Percentiles rank a stretch among this genome's conserved stretches.
phyloP scores from a whole-genome alignment of 768 basidiomycete species.

The Fibroporia radiculosa region DNA sequence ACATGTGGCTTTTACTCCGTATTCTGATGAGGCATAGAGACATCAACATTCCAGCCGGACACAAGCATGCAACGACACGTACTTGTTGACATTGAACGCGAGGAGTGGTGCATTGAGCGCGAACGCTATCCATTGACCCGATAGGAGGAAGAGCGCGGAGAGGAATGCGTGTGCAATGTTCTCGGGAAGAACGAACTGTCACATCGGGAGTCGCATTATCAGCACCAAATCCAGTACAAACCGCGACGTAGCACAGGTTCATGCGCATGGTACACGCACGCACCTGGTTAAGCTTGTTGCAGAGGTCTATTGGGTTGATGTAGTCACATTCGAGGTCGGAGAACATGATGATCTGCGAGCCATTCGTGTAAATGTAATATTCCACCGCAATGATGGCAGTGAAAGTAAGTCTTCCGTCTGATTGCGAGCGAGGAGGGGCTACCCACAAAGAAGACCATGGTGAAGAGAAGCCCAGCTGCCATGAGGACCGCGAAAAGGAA shows the following conservation, averaged over 20 bases:
- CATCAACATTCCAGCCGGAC: not conserved
- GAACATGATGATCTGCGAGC: slow-evolving; percentile 96
- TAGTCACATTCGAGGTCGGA: slow-evolving; percentile 99
- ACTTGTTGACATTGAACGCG: slow-evolving; percentile 92
- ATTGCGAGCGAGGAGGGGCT: not conserved
- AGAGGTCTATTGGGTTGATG: slow-evolving; percentile 99
- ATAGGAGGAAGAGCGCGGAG: slow-evolving; percentile 82
- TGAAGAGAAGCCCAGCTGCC: slow-evolving; percentile 92
- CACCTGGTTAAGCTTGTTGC: slow-evolving; percentile 98
- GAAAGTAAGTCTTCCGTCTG: not conserved
- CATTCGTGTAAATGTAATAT: too few species aligned
- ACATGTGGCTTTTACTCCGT: slow-evolving; percentile 92
- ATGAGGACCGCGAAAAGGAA: slow-evolving; percentile 95
- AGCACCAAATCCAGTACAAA: not conserved
- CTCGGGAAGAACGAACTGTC: slow-evolving; percentile 94
- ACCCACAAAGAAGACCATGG: slow-evolving; percentile 99
- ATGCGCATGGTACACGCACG: slow-evolving; percentile 16
- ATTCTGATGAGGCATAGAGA: slow-evolving; percentile 44
- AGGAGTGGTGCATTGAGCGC: slow-evolving; percentile 85
- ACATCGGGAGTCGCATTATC: not conserved
- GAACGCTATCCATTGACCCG: slow-evolving; percentile 94
- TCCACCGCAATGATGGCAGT: not conserved
- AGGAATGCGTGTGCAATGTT: slow-evolving; percentile 93
- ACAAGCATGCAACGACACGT: slow-evolving; percentile 24
- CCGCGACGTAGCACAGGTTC: too few species aligned